Conservation (phyloP, 345 rosid genomes). For the Euphorbia tirucalli region DNA sequence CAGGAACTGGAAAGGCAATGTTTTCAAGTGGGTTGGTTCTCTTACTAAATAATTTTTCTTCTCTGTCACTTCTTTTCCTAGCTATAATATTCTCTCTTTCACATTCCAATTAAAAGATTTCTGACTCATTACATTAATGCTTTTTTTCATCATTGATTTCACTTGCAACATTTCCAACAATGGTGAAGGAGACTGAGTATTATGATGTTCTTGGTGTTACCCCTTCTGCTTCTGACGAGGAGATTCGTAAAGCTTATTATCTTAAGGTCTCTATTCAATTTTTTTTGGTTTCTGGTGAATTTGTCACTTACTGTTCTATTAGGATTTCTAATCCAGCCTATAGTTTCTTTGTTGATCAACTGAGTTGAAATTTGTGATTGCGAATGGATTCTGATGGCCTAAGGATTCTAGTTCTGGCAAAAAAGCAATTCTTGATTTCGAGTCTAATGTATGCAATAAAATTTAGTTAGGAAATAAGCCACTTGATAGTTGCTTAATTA, state of each 20-base stretch:
- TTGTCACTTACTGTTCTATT: not conserved
- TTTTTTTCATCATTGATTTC: too few relatives aligned
- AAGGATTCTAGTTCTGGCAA: too few relatives aligned
- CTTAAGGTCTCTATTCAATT: slow-evolving; percentile 61
- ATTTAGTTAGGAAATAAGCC: too few relatives aligned
- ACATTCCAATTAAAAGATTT: slow-evolving; percentile 4
- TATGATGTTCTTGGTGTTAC: slow-evolving; percentile 62
- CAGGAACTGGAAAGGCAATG: slow-evolving; percentile 61
- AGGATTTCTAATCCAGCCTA: not conserved
- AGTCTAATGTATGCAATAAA: too few relatives aligned
- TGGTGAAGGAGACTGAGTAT: slow-evolving; percentile 72
- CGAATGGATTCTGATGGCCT: too few relatives aligned
- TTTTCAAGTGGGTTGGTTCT: too few relatives aligned
- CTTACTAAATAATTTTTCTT: not conserved
- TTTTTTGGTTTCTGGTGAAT: too few relatives aligned
- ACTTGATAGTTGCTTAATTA: too few relatives aligned
- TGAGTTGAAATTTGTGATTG: too few relatives aligned
- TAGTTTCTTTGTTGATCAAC: too few relatives aligned
- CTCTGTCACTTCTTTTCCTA: slow-evolving; percentile 8
- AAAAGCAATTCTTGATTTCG: not conserved
- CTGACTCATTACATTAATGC: too few relatives aligned
- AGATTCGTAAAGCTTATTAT: slow-evolving; percentile 69
- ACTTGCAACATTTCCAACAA: slow-evolving; percentile 22
- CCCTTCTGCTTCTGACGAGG: slow-evolving; percentile 62
- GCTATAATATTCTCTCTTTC: slow-evolving; percentile 6